Conservation (phyloP, 768 basidiomycete species). For the Podaxis pistillaris region DNA sequence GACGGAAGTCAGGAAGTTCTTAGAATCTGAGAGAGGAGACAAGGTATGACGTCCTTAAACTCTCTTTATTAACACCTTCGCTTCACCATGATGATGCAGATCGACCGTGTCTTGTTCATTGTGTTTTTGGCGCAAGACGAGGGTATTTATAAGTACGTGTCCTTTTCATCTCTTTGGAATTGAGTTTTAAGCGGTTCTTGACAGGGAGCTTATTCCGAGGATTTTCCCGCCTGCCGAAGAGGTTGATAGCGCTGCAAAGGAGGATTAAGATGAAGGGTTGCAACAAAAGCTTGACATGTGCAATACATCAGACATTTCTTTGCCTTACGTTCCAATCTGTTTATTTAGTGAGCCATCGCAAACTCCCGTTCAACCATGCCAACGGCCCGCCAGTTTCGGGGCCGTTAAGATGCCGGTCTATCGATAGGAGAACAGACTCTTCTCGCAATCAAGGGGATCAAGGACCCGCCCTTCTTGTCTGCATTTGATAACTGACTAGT, state of each 20-base stretch:
- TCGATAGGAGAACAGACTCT: neutral
- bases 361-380: neutral
- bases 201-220: conserved; percentile 51
- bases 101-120: conserved; percentile 76
- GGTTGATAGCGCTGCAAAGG: neutral
- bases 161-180: neutral
- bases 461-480: neutral
- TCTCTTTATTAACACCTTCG: neutral
- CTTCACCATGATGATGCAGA: conserved; percentile 27
- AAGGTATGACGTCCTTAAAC: conserved; percentile 35
- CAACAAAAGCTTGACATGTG: neutral
- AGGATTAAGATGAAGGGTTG: neutral
- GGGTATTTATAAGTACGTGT: conserved; percentile 60
- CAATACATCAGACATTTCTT: neutral
- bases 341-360: neutral
- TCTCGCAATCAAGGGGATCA: neutral
- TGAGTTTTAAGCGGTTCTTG: neutral
- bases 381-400: neutral
- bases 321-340: neutral
- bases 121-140: conserved; percentile 69
- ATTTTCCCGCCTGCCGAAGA: conserved; percentile 52
- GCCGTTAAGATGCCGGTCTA: neutral
- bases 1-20: conserved; percentile 50
- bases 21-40: conserved; percentile 50
- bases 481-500: neutral